Percentiles rank a stretch among this genome's conserved stretches.
Conservation (phyloP, 331 rosid species). For the Pyrus hybrid region DNA sequence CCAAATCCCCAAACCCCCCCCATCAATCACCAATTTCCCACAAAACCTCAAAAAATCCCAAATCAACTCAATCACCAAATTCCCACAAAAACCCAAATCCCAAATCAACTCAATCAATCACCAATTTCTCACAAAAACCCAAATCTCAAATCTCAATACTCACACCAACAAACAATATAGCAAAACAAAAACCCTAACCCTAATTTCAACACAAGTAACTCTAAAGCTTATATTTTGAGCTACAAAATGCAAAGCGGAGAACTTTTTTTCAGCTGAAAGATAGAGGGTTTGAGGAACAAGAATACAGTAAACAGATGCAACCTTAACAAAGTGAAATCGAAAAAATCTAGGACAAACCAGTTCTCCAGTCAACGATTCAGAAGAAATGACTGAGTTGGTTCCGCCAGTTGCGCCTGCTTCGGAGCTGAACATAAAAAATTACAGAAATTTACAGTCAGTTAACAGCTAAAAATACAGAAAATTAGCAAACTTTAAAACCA, state of each 20-base stretch:
- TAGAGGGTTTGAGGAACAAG: not conserved
- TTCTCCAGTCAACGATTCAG: not conserved
- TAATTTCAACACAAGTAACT: too few species aligned
- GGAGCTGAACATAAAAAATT: not conserved
- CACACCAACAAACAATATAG: not conserved
- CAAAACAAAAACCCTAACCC: conserved; percentile 6
- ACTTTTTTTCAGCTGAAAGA: not conserved
- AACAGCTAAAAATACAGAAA: not conserved
- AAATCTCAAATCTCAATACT: not conserved
- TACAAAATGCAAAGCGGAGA: not conserved
- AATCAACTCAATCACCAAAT: not conserved
- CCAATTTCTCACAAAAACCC: not conserved
- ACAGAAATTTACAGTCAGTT: not conserved
- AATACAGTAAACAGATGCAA: not conserved
- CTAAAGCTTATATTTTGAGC: not conserved
- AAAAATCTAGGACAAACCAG: not conserved
- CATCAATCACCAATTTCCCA: not conserved
- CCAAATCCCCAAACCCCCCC: not conserved
- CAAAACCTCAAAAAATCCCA: not conserved
- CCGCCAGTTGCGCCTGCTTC: conserved; percentile 1
- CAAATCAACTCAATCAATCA: not conserved
- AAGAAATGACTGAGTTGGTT: conserved; percentile 4
- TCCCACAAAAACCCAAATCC: not conserved
- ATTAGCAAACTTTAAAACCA: not conserved
- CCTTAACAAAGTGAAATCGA: not conserved